A percentile compares a stretch with the other conserved stretches of the same genome.
Conservation (phyloP, 441 rosid species). For the Gossypium trilobum region DNA sequence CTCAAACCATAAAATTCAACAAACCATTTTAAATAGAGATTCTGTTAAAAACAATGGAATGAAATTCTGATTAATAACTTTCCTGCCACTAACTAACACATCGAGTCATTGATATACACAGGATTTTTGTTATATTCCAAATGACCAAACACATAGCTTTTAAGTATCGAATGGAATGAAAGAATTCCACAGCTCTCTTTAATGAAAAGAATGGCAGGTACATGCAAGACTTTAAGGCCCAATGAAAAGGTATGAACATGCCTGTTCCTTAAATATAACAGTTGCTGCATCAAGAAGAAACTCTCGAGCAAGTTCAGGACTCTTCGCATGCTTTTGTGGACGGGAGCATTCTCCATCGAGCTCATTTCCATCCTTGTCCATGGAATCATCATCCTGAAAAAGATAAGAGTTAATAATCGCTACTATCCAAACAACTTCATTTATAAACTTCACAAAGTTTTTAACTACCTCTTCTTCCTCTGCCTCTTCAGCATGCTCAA, state of each 20-base stretch:
- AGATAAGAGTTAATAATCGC: neutral
- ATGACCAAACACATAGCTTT: neutral
- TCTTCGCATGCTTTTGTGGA: constrained; percentile 98
- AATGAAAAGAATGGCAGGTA: constrained; percentile 11
- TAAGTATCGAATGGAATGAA: neutral
- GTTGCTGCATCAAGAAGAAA: constrained; percentile 96
- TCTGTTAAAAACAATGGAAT: neutral
- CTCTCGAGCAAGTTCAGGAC: constrained; percentile 99
- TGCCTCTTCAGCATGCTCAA: constrained; percentile 93
- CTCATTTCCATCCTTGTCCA: constrained; percentile 91
- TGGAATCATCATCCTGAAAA: constrained; percentile 85
- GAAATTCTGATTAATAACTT: neutral
- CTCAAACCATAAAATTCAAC: neutral
- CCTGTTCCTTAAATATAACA: constrained; percentile 93
- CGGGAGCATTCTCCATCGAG: constrained; percentile 93
- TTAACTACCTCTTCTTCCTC: constrained; percentile 93
- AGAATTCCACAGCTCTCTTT: neutral
- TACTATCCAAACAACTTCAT: neutral
- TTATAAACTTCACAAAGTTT: constrained; percentile 11
- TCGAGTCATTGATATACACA: neutral
- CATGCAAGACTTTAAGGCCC: constrained; percentile 15
- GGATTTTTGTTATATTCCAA: neutral
- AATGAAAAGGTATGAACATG: constrained; percentile 21
- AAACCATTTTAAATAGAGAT: constrained; percentile 8
- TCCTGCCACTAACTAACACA: neutral